These are phyloP conservation scores for Symbiodinium natans DNA, from an alignment of 73 alveolate genomes.

Conservation along the genomic window DNA sequence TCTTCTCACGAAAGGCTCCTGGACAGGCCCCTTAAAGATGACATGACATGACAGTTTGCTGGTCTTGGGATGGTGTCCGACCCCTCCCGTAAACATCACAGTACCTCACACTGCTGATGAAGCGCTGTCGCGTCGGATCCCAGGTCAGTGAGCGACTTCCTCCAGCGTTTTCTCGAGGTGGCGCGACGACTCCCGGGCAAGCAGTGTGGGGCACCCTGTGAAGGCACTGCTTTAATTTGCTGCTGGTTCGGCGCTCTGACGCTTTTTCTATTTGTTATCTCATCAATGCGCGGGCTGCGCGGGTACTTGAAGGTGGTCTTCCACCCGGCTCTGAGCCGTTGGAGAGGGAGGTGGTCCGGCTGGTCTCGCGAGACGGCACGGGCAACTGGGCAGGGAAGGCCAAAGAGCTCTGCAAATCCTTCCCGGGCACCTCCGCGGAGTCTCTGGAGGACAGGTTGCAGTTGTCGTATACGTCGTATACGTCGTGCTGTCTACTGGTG, in stretches of 20 bases:
- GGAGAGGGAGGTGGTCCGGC: not conserved
- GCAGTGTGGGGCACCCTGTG: constrained; percentile 17
- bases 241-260: too few species aligned
- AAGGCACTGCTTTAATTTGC: too few species aligned
- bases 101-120: too few species aligned
- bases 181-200: not conserved
- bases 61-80: too few species aligned
- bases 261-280: too few species aligned
- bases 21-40: too few species aligned
- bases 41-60: too few species aligned
- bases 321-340: not conserved
- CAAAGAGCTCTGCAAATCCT: not conserved
- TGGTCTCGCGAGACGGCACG: not conserved
- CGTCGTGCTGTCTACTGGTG: too few species aligned
- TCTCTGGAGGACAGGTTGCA: not conserved
- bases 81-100: too few species aligned
- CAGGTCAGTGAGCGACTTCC: not conserved
- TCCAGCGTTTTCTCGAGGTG: not conserved
- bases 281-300: too few species aligned
- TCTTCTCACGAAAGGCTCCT: too few species aligned
- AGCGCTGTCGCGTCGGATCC: not conserved
- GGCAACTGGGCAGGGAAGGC: constrained; percentile 5
- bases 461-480: too few species aligned
- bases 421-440: not conserved
- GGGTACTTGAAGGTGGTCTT: not conserved